These are phyloP conservation scores for Volutella citrinella DNA, from an alignment of 2,329 filamentous ascomycete genomes.

Conservation along the genomic window DNA sequence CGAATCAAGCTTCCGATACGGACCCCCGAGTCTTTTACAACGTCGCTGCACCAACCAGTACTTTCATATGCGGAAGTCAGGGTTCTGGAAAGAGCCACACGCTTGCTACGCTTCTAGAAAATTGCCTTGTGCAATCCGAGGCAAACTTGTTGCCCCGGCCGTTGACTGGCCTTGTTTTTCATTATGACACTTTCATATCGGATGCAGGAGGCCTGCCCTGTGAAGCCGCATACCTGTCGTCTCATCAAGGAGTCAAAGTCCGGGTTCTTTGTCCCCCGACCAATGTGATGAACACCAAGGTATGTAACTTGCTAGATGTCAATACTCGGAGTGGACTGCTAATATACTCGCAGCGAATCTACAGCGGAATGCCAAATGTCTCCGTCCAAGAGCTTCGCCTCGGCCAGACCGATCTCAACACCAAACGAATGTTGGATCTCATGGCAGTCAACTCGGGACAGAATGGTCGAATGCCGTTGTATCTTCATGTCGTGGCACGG, in stretches of 20 bases:
- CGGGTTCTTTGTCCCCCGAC: constrained; percentile 54
- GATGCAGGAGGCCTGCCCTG: constrained; percentile 49
- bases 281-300: constrained; percentile 42
- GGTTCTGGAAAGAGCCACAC: constrained; percentile 65
- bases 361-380: no score
- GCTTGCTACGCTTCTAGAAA: constrained; percentile 54
- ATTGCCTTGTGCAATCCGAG: constrained; percentile 46
- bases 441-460: constrained; percentile 48
- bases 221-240: constrained; percentile 57
- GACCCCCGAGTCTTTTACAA: constrained; percentile 43
- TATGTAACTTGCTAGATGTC: constrained; percentile 5
- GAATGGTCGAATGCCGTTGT: constrained; percentile 48
- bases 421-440: constrained; percentile 55
- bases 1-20: no score
- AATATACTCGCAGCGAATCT: constrained; percentile 19
- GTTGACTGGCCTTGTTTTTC: constrained; percentile 61
- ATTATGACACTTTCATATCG: constrained; percentile 58
- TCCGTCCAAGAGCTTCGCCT: constrained; percentile 52
- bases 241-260: constrained; percentile 41
- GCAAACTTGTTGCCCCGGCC: constrained; percentile 47
- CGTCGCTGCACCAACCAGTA: constrained; percentile 49
- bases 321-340: not conserved
- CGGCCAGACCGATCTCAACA: constrained; percentile 51
- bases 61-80: constrained; percentile 63
- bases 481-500: constrained; percentile 53